Percentiles rank a stretch among this genome's conserved stretches.
Conservation (phyloP, 768 basidiomycete species). For the Lactarius sanguifluus region DNA sequence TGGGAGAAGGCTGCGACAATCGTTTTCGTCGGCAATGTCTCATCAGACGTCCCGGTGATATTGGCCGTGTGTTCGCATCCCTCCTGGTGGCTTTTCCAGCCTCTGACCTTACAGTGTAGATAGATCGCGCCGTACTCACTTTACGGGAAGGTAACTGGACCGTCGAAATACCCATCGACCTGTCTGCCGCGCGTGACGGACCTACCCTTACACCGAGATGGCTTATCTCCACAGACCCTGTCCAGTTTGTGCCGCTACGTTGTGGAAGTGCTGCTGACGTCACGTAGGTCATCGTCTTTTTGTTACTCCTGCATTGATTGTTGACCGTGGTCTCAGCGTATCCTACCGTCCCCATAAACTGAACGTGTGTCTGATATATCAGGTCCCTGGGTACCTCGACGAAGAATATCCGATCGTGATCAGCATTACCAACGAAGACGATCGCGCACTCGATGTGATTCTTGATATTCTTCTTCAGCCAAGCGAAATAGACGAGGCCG, state of each 20-base stretch:
- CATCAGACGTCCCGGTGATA: slow-evolving; percentile 48
- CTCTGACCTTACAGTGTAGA: slow-evolving; percentile 26
- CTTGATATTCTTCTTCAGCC: slow-evolving; percentile 82
- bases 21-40: slow-evolving; percentile 61
- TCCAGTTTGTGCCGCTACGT: slow-evolving; percentile 52
- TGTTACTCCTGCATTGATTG: slow-evolving; percentile 18
- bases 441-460: slow-evolving; percentile 61
- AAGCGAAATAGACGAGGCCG: slow-evolving; percentile 67
- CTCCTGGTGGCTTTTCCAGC: neutral
- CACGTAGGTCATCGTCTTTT: slow-evolving; percentile 40
- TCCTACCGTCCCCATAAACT: slow-evolving; percentile 63
- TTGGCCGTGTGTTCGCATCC: slow-evolving; percentile 49
- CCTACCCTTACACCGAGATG: slow-evolving; percentile 43
- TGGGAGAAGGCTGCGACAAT: slow-evolving; percentile 57
- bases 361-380: slow-evolving; percentile 54
- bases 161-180: slow-evolving; percentile 58
- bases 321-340: slow-evolving; percentile 44
- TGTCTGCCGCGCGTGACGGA: slow-evolving; percentile 41
- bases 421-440: slow-evolving; percentile 69
- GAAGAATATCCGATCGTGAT: slow-evolving; percentile 78
- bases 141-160: slow-evolving; percentile 65
- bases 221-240: slow-evolving; percentile 57
- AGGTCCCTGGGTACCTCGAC: slow-evolving; percentile 72
- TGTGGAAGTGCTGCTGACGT: slow-evolving; percentile 48
- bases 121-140: slow-evolving; percentile 50